Evolutionary conservation across 73 alveolate species (phyloP), one percentile per base, ranked within the genome.

Genomic region (Halteria grandinella): DNA sequence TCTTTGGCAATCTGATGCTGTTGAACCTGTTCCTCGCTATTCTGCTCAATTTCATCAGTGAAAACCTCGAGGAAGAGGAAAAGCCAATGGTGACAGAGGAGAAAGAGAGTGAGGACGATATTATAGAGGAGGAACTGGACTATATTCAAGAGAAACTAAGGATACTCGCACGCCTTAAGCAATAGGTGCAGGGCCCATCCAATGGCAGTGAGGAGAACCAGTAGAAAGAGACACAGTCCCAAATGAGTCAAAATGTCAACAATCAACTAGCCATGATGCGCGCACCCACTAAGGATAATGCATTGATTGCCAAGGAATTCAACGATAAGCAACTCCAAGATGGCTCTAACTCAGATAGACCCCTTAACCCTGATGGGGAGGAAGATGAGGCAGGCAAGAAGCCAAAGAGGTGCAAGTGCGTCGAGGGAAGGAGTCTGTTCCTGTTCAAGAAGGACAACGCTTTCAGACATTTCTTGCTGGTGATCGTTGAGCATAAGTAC

Each of bases 1-100:
- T 85, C 25, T 44, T 85, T 24, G 94, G 94, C 0, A 76, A 76
- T 53, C 32, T 64, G 8, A 85, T 85, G 89, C 73, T 85, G 27
- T 78, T 85, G 8, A 85, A 85, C 36, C 59, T 85, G 14, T 85
- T 85, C 83, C 72, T 85, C 25, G 94, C 94, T 29, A 85, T 85
- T 52, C 70, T 85, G 27, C 53, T 76, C 50, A 54, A 69, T 3
- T n/a, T 34, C 31, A 50, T 76, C 29, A 3, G 55, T 21, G 52
- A 32, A 25, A 63, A 75, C 66, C 25, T 3, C 11, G 43, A 20
- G 25, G 57, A 47, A 23, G 52, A 11, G 6, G 50, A 47, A 12
- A 36, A 44, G 36, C 14, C 31, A 10, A 69, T 27, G 14, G 84
- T 18, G 14, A 17, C 10, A 7, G 75, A 70, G n/a, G 79, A 48